Evolutionary conservation across 192 early-diverging fungal species (phyloP).

Genomic region (Gonapodya sp.): DNA sequence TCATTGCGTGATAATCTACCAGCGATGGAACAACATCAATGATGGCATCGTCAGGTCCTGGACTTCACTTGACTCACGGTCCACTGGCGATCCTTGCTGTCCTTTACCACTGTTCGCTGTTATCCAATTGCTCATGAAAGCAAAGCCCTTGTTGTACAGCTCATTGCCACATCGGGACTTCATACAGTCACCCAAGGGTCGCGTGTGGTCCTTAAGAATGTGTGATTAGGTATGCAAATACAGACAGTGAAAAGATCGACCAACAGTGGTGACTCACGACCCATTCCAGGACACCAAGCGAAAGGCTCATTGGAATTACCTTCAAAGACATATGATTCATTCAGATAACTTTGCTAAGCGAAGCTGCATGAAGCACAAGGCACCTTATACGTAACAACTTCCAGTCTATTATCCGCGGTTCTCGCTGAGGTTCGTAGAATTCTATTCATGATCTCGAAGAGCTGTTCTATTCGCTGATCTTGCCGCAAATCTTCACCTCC

Average conservation of each 20-base stretch:
- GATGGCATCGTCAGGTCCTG: too few relatives aligned
- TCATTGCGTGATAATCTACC: constrained; percentile 45
- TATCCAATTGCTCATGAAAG: constrained; percentile 12
- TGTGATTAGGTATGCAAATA: background rate
- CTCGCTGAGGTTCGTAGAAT: constrained; percentile 42
- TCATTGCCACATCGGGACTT: constrained; percentile 31
- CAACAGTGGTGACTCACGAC: constrained; percentile 17
- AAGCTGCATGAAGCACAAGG: too few relatives aligned
- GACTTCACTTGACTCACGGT: constrained; percentile 27
- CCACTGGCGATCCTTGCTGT: constrained; percentile 34
- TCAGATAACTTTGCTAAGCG: background rate
- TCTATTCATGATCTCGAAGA: constrained; percentile 70
- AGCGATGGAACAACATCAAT: too few relatives aligned
- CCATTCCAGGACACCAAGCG: constrained; percentile 70
- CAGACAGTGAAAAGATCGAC: background rate
- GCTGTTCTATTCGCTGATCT: constrained; percentile 68
- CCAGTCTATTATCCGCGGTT: constrained; percentile 44
- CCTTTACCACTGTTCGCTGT: constrained; percentile 36
- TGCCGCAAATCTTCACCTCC: constrained; percentile 74
- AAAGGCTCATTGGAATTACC: constrained; percentile 44
- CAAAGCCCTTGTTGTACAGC: constrained; percentile 14
- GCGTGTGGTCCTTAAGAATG: constrained; percentile 39
- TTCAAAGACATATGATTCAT: constrained; percentile 14
- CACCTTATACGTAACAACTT: constrained; percentile 49
- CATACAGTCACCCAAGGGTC: constrained; percentile 52